Evolutionary conservation across 495 filamentous ascomycete genomes (phyloP).

Genomic region (Hyaloscypha variabilis): DNA sequence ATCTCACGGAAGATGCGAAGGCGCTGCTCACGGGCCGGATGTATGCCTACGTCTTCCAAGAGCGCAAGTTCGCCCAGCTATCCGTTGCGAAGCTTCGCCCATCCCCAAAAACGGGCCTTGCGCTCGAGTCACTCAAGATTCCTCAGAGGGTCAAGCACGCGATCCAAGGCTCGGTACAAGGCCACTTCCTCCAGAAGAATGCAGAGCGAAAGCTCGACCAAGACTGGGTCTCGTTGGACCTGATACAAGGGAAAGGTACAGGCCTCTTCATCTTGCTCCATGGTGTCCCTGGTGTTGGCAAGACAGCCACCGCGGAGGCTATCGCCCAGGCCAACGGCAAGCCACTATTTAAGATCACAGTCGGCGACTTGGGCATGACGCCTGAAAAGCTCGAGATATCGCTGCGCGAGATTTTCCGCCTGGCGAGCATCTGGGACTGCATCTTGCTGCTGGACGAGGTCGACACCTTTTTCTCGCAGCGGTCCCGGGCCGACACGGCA

Average conservation of each 20-base stretch:
- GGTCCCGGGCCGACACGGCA: no score
- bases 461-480: no score
- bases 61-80: constrained; percentile 28
- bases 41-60: constrained; percentile 42
- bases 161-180: constrained; percentile 45
- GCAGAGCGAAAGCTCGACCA: neutral
- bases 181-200: constrained; percentile 29
- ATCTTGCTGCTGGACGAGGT: no score
- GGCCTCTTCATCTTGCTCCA: no score
- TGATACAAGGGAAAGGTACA: no score
- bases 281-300: no score
- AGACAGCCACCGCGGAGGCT: no score
- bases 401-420: no score
- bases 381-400: no score
- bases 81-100: neutral
- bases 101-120: neutral
- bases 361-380: no score
- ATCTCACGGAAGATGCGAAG: constrained; percentile 29
- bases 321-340: constrained; percentile 12
- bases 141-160: constrained; percentile 45
- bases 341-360: no score
- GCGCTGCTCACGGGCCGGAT: constrained; percentile 41
- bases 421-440: no score
- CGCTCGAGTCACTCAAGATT: constrained; percentile 37
- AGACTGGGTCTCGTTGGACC: neutral